Evolutionary conservation across 2,329 filamentous ascomycete genomes (phyloP).

Genomic region (Neopestalotiopsis sp.): DNA sequence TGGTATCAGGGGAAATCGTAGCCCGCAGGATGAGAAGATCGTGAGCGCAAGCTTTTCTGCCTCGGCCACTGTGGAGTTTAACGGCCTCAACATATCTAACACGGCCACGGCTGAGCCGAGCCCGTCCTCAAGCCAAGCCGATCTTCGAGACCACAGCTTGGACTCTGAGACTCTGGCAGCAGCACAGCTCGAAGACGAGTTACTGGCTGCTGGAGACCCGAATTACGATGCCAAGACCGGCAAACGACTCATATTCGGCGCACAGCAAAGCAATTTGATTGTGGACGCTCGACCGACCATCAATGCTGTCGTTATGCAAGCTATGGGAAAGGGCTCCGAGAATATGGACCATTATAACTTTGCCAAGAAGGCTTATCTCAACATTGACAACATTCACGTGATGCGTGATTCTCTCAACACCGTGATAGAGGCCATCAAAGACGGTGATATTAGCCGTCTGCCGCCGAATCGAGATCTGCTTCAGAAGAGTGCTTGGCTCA

Average conservation of each 20-base stretch:
- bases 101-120: slow-evolving; percentile 42
- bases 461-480: slow-evolving; percentile 83
- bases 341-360: slow-evolving; percentile 98
- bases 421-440: slow-evolving; percentile 88
- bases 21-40: slow-evolving; percentile 93
- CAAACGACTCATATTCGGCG: slow-evolving; percentile 79
- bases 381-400: slow-evolving; percentile 97
- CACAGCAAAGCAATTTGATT: slow-evolving; percentile 91
- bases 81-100: slow-evolving; percentile 38
- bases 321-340: slow-evolving; percentile 90
- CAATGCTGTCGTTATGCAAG: slow-evolving; percentile 94
- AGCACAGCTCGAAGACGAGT: slow-evolving; percentile 72
- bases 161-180: slow-evolving; percentile 63
- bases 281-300: slow-evolving; percentile 94
- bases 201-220: slow-evolving; percentile 58
- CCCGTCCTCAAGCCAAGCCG: slow-evolving; percentile 56
- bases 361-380: slow-evolving; percentile 88
- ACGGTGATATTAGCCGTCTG: slow-evolving; percentile 84
- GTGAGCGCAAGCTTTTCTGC: slow-evolving; percentile 92
- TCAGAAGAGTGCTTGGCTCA: slow-evolving; percentile 86
- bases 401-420: slow-evolving; percentile 92
- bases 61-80: slow-evolving; percentile 52
- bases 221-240: slow-evolving; percentile 64
- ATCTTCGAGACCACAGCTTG: slow-evolving; percentile 44
- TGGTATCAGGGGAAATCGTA: slow-evolving; percentile 85